Base-by-base conservation (phyloP, 495 filamentous ascomycete genomes). In the Lichina pygmaea region DNA sequence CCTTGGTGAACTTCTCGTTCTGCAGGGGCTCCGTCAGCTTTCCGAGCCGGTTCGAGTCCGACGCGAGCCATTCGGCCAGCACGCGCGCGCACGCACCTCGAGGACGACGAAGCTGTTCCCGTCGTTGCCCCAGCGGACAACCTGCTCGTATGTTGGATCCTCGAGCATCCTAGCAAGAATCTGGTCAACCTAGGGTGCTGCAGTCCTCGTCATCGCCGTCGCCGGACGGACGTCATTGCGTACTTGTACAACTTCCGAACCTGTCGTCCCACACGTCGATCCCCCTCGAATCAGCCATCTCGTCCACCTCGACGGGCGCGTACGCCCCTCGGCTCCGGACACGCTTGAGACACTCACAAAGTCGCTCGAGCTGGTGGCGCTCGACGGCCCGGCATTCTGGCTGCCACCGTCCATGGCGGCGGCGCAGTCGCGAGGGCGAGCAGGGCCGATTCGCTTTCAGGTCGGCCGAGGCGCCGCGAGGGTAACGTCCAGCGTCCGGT, bases 201-300 rank as follows among this genome's bases (percentile, higher is more conserved):
- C 32, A 10, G 13, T 44, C n/a, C 11, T 16, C 32, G 42, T 36
- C 39, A 16, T 17, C 30, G 24, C 43, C 13, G 10, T 42, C 38
- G 42, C 43, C 41, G 36, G 48, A 24, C 38, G 52, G 37, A 45
- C 54, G 46, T 42, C 40, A 63, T 39, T 15, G 41, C 72, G 58
- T 65, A 97, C 89, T 93, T 94, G 69, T 93, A 95, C 53, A 97
- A 65, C 62, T 97, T 97, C 66, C 86, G 83, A 55, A 97, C 89
- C 89, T 97, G 58, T 24, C 45, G 43, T 56, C 56, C 50, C 13
- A 45, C 16, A 45, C 50, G 49, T 53, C 43, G 41, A 34, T 38
- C 24, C 11, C 11, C 10, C 2, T 10, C 10, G 2, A 10, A 24
- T 43, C 16, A 43, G 42, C 15, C n/a, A 40, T 40, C 38, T 44